Percentiles rank a stretch among this genome's conserved stretches.
Conservation (phyloP, 495 filamentous ascomycete genomes). For the Lophium mytilinum region DNA sequence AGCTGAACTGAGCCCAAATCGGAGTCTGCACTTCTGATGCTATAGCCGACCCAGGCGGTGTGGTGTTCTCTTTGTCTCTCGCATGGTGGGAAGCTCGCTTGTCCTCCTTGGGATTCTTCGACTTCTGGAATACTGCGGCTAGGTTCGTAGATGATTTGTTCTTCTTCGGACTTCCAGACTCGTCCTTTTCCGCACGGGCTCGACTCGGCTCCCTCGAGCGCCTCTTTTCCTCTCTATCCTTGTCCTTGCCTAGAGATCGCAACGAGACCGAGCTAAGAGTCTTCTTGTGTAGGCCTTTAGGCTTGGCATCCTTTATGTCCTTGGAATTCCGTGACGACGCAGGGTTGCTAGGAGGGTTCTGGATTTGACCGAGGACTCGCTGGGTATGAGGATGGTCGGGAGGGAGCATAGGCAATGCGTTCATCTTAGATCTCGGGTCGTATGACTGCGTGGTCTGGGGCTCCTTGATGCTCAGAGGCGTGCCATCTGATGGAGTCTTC, state of each 20-base stretch:
- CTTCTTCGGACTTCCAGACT: slow-evolving; percentile 60
- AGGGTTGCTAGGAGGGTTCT: slow-evolving; percentile 8
- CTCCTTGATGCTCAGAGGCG: slow-evolving; percentile 19
- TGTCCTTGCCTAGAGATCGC: slow-evolving; percentile 46
- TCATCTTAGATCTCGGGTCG: slow-evolving; percentile 19
- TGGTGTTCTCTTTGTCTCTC: slow-evolving; percentile 75
- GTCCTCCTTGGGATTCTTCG: slow-evolving; percentile 51
- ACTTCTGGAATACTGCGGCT: slow-evolving; percentile 52
- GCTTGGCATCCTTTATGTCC: slow-evolving; percentile 22
- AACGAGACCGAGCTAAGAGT: slow-evolving; percentile 60
- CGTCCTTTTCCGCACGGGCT: slow-evolving; percentile 31
- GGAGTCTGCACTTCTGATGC: slow-evolving; percentile 51
- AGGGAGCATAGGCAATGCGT: slow-evolving; percentile 16
- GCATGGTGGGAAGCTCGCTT: slow-evolving; percentile 32
- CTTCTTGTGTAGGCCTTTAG: slow-evolving; percentile 49
- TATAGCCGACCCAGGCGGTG: slow-evolving; percentile 47
- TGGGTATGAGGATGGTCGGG: slow-evolving; percentile 23
- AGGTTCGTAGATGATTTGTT: slow-evolving; percentile 77
- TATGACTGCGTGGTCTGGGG: slow-evolving; percentile 18
- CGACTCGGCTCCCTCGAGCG: slow-evolving; percentile 13
- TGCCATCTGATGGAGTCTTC: slow-evolving; percentile 37
- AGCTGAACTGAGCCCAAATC: slow-evolving; percentile 67
- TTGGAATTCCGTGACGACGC: slow-evolving; percentile 30
- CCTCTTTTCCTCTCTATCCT: slow-evolving; percentile 47
- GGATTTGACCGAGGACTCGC: slow-evolving; percentile 12